These are phyloP conservation scores for Adansonia gregorii DNA, from an alignment of 441 rosid species.

Conservation along the genomic window DNA sequence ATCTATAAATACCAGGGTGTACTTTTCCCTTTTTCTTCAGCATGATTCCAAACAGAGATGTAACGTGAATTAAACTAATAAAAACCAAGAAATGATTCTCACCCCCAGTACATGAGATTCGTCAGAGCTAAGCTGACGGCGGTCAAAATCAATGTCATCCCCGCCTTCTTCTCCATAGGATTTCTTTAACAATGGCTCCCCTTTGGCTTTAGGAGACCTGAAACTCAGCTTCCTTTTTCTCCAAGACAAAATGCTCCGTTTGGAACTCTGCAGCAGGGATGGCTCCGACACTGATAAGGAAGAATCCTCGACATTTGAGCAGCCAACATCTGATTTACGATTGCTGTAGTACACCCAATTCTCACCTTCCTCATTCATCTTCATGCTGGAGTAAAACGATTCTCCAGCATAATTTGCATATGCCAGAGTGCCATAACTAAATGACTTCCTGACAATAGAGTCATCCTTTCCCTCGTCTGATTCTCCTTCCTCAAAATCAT, in stretches of 20 bases:
- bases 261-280: constrained; percentile 42
- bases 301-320: constrained; percentile 45
- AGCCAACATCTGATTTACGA: constrained; percentile 44
- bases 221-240: constrained; percentile 67
- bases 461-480: constrained; percentile 46
- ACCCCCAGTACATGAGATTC: constrained; percentile 70
- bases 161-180: constrained; percentile 82
- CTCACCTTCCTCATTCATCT: constrained; percentile 51
- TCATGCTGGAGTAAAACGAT: constrained; percentile 40
- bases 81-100: constrained; percentile 20
- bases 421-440: constrained; percentile 70
- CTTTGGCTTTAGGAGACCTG: constrained; percentile 67
- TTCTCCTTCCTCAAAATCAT: constrained; percentile 48
- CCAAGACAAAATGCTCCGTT: constrained; percentile 68
- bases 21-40: neutral
- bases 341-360: constrained; percentile 69
- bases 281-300: constrained; percentile 41
- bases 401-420: constrained; percentile 59
- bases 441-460: constrained; percentile 41
- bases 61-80: neutral
- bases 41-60: neutral
- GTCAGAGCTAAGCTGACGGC: constrained; percentile 79
- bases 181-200: constrained; percentile 82
- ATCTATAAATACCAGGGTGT: neutral
- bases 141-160: constrained; percentile 81